A percentile compares a stretch with the other conserved stretches of the same genome.
Evolutionary conservation across 2,329 filamentous ascomycete species (phyloP).

Genomic region (Parastagonospora nodorum): DNA sequence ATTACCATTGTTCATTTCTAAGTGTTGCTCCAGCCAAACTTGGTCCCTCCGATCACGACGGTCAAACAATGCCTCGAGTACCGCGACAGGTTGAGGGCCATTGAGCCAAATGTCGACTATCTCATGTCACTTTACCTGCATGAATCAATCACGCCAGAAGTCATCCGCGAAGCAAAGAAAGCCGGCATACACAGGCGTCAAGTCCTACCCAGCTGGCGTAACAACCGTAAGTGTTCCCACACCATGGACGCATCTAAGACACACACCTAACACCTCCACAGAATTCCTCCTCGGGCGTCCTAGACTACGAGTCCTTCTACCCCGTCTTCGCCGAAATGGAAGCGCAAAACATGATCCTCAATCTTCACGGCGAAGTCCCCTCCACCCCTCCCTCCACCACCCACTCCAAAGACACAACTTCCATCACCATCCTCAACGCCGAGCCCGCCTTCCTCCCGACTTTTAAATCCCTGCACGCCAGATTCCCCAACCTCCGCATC

Average conservation of each 20-base stretch:
- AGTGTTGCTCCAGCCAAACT: constrained; percentile 49
- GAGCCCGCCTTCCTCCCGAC: constrained; percentile 82
- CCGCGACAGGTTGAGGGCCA: constrained; percentile 48
- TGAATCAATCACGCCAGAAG: constrained; percentile 54
- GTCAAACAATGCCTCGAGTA: constrained; percentile 55
- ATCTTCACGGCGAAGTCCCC: constrained; percentile 90
- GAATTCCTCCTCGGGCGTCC: constrained; percentile 69
- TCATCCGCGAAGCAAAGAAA: constrained; percentile 72
- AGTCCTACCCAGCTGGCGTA: constrained; percentile 65
- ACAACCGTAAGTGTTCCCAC: constrained; percentile 31
- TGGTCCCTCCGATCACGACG: constrained; percentile 57
- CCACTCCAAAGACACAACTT: constrained; percentile 13
- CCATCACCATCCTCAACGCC: constrained; percentile 62
- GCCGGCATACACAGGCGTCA: constrained; percentile 75
- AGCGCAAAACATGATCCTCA: constrained; percentile 78
- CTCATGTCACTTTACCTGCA: constrained; percentile 60
- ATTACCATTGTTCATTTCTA: neutral
- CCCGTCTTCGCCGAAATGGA: constrained; percentile 91
- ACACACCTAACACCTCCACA: constrained; percentile 28
- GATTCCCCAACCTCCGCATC: constrained; percentile 72
- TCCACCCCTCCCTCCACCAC: constrained; percentile 47
- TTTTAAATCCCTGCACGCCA: constrained; percentile 71
- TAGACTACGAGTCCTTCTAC: constrained; percentile 72
- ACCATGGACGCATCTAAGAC: neutral
- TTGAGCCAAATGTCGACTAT: constrained; percentile 56